Evolutionary conservation across 2,329 filamentous ascomycete genomes (phyloP).

Genomic region (Xylariaceae sp.): DNA sequence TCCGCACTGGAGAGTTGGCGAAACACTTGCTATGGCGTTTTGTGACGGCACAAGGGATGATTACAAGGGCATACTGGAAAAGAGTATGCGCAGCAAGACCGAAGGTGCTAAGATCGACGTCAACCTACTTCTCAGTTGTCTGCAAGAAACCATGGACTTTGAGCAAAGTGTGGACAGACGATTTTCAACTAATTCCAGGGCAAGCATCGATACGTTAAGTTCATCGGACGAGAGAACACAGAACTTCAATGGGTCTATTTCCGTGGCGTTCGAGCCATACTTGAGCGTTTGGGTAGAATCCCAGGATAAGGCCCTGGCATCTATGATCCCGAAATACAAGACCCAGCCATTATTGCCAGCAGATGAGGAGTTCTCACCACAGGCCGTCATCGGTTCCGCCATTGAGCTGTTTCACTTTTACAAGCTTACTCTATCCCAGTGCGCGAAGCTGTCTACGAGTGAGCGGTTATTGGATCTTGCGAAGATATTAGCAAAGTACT

Average conservation of each 20-base stretch:
- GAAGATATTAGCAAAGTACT: constrained; percentile 80
- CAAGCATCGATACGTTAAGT: constrained; percentile 84
- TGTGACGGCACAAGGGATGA: constrained; percentile 95
- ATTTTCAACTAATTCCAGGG: constrained; percentile 67
- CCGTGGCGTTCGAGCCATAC: constrained; percentile 95
- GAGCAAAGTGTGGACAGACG: constrained; percentile 84
- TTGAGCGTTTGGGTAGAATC: constrained; percentile 95
- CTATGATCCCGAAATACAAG: constrained; percentile 82
- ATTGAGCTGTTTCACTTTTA: constrained; percentile 98
- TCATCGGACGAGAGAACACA: constrained; percentile 71
- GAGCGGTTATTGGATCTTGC: constrained; percentile 78
- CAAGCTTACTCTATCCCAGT: constrained; percentile 85
- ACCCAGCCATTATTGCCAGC: constrained; percentile 70
- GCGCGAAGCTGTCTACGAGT: constrained; percentile 92
- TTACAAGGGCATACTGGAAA: constrained; percentile 86
- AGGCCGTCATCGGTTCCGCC: constrained; percentile 85
- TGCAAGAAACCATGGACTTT: constrained; percentile 95
- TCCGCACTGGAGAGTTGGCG: constrained; percentile 79
- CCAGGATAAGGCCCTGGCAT: constrained; percentile 81
- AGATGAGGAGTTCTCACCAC: constrained; percentile 88
- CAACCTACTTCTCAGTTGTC: constrained; percentile 77
- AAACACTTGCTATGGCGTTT: constrained; percentile 83
- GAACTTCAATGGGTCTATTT: constrained; percentile 84
- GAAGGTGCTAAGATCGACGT: constrained; percentile 82
- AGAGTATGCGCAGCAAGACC: constrained; percentile 71